phyloP scores from a whole-genome alignment of 306 rosid genomes.

The Cicer pinnatifidum region DNA sequence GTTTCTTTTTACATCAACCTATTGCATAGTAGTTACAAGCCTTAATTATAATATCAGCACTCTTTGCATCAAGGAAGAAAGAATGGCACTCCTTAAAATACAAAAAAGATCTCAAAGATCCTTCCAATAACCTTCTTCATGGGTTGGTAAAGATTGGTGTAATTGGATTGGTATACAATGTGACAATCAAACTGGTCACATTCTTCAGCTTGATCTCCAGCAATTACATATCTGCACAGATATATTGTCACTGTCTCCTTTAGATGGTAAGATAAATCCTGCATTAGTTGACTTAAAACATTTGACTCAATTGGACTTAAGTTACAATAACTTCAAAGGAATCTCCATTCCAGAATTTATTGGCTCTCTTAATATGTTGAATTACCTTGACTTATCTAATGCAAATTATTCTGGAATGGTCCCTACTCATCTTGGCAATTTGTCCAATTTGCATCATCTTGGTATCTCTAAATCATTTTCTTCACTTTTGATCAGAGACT shows the following conservation, averaged over 20 bases:
- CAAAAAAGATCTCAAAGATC: slow-evolving; percentile 25
- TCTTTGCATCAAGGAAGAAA: slow-evolving; percentile 43
- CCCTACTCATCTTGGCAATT: slow-evolving; percentile 32
- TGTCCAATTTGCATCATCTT: slow-evolving; percentile 31
- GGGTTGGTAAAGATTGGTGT: slow-evolving; percentile 40
- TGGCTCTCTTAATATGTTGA: slow-evolving; percentile 12
- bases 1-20: background rate
- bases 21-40: background rate
- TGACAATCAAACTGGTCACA: slow-evolving; percentile 38
- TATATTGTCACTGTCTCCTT: background rate
- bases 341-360: slow-evolving; percentile 20
- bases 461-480: background rate
- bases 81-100: slow-evolving; percentile 36
- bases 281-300: slow-evolving; percentile 11
- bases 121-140: slow-evolving; percentile 40
- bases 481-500: background rate
- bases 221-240: background rate
- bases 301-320: slow-evolving; percentile 18
- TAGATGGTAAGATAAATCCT: slow-evolving; percentile 36
- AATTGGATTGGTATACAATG: slow-evolving; percentile 28
- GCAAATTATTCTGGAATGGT: slow-evolving; percentile 18
- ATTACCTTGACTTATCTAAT: slow-evolving; percentile 26
- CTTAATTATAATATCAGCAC: background rate
- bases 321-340: background rate
- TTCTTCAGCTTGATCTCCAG: slow-evolving; percentile 15